Conservation (phyloP, 192 early-diverging fungal species). For the Backusella liffmaniae region DNA sequence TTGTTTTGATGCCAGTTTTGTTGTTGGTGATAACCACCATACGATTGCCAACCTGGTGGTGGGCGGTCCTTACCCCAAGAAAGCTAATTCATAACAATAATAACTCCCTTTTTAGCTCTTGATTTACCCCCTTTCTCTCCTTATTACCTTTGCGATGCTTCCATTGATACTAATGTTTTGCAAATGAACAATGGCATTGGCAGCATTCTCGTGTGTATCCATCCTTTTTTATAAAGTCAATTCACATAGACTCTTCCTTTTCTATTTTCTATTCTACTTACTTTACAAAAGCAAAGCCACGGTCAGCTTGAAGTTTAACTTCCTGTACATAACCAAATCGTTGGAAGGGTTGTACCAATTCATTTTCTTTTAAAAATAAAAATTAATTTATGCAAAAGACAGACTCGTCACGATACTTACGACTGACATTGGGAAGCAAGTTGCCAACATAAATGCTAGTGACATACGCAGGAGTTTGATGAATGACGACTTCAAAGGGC, state of each 20-base stretch:
- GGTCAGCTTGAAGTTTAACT: slow-evolving; percentile 83
- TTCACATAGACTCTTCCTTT: background rate
- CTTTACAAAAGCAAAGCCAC: slow-evolving; percentile 92
- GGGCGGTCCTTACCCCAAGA: slow-evolving; percentile 89
- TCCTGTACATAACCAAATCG: slow-evolving; percentile 77
- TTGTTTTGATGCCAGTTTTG: slow-evolving; percentile 28
- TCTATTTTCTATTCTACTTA: slow-evolving; percentile 22
- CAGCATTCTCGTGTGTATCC: slow-evolving; percentile 88
- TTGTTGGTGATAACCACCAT: slow-evolving; percentile 34
- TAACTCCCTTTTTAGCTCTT: background rate
- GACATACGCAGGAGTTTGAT: slow-evolving; percentile 79
- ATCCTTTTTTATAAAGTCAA: slow-evolving; percentile 41
- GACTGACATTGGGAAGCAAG: slow-evolving; percentile 74
- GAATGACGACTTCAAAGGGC: slow-evolving; percentile 68
- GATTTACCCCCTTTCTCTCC: background rate
- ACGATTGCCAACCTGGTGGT: slow-evolving; percentile 42
- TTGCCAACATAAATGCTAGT: slow-evolving; percentile 92
- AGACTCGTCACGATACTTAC: slow-evolving; percentile 33
- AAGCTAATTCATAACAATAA: slow-evolving; percentile 40
- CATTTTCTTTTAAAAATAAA: slow-evolving; percentile 47
- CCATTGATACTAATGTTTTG: slow-evolving; percentile 73
- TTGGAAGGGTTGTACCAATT: slow-evolving; percentile 73
- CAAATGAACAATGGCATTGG: slow-evolving; percentile 82
- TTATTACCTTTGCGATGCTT: slow-evolving; percentile 68
- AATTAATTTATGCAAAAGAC: slow-evolving; percentile 21